A percentile compares a stretch with the other conserved stretches of the same genome.
Conservation (phyloP, 2,329 filamentous ascomycete species). For the Sporothrix inflata region DNA sequence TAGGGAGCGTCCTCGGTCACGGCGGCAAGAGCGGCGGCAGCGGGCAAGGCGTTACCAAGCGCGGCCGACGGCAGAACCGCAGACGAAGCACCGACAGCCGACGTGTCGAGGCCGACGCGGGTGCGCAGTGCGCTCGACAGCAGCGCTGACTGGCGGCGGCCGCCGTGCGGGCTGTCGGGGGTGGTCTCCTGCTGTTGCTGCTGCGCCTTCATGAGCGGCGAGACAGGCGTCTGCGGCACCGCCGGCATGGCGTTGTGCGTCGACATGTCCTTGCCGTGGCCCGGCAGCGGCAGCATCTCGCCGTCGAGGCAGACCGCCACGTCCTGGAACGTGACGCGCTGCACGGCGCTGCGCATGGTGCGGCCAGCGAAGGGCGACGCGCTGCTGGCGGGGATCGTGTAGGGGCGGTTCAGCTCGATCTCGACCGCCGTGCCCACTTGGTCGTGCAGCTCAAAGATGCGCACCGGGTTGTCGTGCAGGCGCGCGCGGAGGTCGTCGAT, state of each 20-base stretch:
- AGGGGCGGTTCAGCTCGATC: conserved; percentile 74
- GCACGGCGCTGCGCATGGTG: conserved; percentile 69
- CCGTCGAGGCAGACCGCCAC: conserved; percentile 77
- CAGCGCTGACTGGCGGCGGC: conserved; percentile 41
- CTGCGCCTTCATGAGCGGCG: conserved; percentile 62
- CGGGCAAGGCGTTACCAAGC: conserved; percentile 34
- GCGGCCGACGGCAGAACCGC: conserved; percentile 25
- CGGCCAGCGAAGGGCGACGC: conserved; percentile 74
- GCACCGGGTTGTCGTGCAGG: conserved; percentile 77
- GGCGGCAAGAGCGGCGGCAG: conserved; percentile 45
- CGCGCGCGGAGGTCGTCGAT: conserved; percentile 72
- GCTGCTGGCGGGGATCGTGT: conserved; percentile 53
- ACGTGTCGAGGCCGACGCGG: conserved; percentile 31
- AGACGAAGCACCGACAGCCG: conserved; percentile 29
- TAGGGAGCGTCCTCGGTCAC: background rate
- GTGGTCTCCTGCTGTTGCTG: conserved; percentile 40
- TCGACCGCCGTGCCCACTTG: conserved; percentile 74
- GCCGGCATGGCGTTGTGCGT: conserved; percentile 59
- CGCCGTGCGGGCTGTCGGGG: conserved; percentile 31
- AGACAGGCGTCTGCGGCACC: conserved; percentile 50
- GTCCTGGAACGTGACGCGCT: conserved; percentile 75
- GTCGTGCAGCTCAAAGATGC: conserved; percentile 81
- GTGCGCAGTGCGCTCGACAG: conserved; percentile 41
- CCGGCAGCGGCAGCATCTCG: conserved; percentile 57
- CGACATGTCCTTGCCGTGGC: conserved; percentile 75